A percentile compares a stretch with the other conserved stretches of the same genome.
phyloP scores from a whole-genome alignment of 352 stramenopile genomes.

The Phytophthora melonis region DNA sequence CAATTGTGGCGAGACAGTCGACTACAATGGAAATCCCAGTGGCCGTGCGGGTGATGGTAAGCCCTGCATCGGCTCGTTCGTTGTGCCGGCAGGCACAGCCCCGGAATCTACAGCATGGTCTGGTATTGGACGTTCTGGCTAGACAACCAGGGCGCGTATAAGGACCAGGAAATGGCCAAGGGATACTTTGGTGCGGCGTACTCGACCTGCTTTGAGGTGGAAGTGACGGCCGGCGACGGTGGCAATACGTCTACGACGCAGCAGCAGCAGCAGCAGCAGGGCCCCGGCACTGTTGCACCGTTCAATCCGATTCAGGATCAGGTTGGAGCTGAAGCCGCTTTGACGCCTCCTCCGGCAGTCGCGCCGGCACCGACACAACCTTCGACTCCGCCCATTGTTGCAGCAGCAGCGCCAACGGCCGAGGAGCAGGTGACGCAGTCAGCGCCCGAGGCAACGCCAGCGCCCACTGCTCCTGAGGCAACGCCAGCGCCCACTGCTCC shows the following conservation, averaged over 20 bases:
- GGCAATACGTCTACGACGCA: conserved; percentile 2
- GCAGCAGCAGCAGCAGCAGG: conserved; percentile 10
- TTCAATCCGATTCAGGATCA: background rate
- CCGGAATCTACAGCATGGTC: conserved; percentile 69
- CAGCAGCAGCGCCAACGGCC: conserved; percentile 6
- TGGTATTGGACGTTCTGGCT: conserved; percentile 83
- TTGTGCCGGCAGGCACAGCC: conserved; percentile 51
- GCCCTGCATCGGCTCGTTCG: conserved; percentile 66
- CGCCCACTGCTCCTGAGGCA: conserved; percentile 1
- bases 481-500: background rate
- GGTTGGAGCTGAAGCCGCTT: conserved; percentile 11
- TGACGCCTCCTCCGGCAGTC: background rate
- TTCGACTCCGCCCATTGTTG: conserved; percentile 11
- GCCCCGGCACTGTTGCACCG: background rate
- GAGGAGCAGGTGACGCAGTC: background rate
- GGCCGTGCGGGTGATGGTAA: conserved; percentile 64
- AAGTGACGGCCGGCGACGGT: conserved; percentile 36
- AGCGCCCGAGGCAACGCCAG: conserved; percentile 1
- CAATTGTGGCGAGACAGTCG: conserved; percentile 65
- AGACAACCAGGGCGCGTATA: conserved; percentile 55
- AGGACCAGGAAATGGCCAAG: conserved; percentile 55
- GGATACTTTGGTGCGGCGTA: conserved; percentile 78
- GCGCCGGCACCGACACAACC: conserved; percentile 1
- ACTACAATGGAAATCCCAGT: conserved; percentile 51
- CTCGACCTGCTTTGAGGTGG: conserved; percentile 70